Evolutionary conservation across 1,284 basidiomycete species (phyloP).

Genomic region (Trametes sp.): DNA sequence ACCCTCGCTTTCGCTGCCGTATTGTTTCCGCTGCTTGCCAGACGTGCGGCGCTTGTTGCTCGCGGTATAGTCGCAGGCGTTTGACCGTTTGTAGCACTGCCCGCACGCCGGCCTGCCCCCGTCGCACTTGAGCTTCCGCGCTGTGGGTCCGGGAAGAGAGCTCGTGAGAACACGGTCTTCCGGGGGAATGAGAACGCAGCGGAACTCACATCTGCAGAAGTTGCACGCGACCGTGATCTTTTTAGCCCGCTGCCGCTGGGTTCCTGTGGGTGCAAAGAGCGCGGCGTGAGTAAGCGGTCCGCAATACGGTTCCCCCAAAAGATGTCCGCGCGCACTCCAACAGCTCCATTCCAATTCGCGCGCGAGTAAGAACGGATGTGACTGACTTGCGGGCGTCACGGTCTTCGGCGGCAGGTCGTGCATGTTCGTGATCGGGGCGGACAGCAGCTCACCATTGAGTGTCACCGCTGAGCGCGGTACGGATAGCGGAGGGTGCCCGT

Average conservation of each 20-base stretch:
- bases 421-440: slow-evolving; percentile 32
- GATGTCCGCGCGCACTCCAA: slow-evolving; percentile 15
- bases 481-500: slow-evolving; percentile 57
- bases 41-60: slow-evolving; percentile 74
- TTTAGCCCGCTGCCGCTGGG: slow-evolving; percentile 64
- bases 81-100: slow-evolving; percentile 78
- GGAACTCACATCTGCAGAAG: slow-evolving; percentile 79
- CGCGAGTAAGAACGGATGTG: slow-evolving; percentile 11
- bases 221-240: slow-evolving; percentile 87
- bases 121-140: slow-evolving; percentile 85
- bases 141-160: slow-evolving; percentile 47
- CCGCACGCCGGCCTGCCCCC: slow-evolving; percentile 80
- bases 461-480: slow-evolving; percentile 49
- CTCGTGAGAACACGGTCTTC: slow-evolving; percentile 20
- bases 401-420: slow-evolving; percentile 45
- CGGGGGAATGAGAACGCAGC: slow-evolving; percentile 13
- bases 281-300: slow-evolving; percentile 26
- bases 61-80: slow-evolving; percentile 81
- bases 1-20: slow-evolving; percentile 56
- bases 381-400: slow-evolving; percentile 42
- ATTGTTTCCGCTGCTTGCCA: slow-evolving; percentile 55
- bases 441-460: slow-evolving; percentile 34
- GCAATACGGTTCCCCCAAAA: neutral
- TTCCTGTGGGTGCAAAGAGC: slow-evolving; percentile 44
- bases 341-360: slow-evolving; percentile 10